These are phyloP conservation scores for Cladorrhinum sp. DNA, from an alignment of 2,329 filamentous ascomycete genomes.

Conservation along the genomic window DNA sequence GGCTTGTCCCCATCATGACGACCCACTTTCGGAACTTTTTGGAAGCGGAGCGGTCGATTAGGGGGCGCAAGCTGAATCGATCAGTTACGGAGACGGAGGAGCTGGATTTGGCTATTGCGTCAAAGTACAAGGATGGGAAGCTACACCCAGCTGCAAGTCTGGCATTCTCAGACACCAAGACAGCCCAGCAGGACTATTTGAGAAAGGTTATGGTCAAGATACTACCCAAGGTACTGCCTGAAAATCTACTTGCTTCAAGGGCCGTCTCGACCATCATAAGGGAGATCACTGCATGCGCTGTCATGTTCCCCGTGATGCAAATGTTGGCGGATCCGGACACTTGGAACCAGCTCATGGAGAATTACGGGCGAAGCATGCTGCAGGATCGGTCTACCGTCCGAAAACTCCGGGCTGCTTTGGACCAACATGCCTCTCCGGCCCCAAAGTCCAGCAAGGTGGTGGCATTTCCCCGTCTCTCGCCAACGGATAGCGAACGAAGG, in stretches of 20 bases:
- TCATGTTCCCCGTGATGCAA: conserved; percentile 77
- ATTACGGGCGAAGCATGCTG: conserved; percentile 77
- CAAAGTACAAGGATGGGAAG: conserved; percentile 84
- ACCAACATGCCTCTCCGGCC: conserved; percentile 86
- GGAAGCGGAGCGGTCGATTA: conserved; percentile 80
- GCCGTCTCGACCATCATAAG: conserved; percentile 77
- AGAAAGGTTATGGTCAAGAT: conserved; percentile 66
- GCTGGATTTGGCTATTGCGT: conserved; percentile 91
- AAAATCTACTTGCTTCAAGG: conserved; percentile 71
- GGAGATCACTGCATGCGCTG: conserved; percentile 90
- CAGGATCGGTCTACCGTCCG: conserved; percentile 95
- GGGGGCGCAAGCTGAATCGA: conserved; percentile 82
- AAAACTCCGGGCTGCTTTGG: conserved; percentile 84
- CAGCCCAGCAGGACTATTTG: conserved; percentile 84
- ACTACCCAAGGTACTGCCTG: conserved; percentile 69
- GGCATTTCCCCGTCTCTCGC: conserved; percentile 73
- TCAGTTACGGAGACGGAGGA: conserved; percentile 95
- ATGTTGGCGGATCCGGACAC: conserved; percentile 87
- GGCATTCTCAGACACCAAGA: conserved; percentile 78
- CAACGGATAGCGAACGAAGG: conserved; percentile 82
- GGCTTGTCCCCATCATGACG: conserved; percentile 83
- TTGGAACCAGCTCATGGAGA: conserved; percentile 96
- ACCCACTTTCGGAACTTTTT: conserved; percentile 87
- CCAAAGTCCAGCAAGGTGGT: conserved; percentile 63
- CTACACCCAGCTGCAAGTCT: conserved; percentile 83